Conservation (phyloP, 2,329 filamentous ascomycete genomes). For the Colletotrichum liriopes region DNA sequence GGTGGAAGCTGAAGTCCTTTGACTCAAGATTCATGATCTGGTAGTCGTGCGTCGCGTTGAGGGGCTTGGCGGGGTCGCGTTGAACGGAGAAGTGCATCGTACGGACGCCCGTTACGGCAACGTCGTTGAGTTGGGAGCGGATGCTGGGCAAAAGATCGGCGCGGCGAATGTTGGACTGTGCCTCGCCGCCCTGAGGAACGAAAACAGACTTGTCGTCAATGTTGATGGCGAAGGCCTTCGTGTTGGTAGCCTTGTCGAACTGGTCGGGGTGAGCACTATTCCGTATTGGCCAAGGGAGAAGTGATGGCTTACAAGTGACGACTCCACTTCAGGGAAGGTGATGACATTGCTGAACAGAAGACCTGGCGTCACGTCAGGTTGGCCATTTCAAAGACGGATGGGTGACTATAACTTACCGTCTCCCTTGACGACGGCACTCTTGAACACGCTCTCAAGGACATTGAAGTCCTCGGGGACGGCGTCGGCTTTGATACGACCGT, state of each 20-base stretch:
- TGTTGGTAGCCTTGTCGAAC: slow-evolving; percentile 43
- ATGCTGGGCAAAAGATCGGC: slow-evolving; percentile 60
- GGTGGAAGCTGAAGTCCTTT: slow-evolving; percentile 41
- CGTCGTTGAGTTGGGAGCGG: slow-evolving; percentile 55
- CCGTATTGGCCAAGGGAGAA: fast-evolving
- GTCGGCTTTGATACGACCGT: slow-evolving; percentile 44
- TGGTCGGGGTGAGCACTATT: neutral
- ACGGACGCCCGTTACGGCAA: slow-evolving; percentile 59
- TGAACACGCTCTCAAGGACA: slow-evolving; percentile 45
- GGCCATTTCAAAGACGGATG: too few species aligned
- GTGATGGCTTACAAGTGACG: slow-evolving; percentile 32
- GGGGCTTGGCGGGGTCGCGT: slow-evolving; percentile 55
- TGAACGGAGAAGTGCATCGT: slow-evolving; percentile 64
- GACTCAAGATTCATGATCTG: slow-evolving; percentile 48
- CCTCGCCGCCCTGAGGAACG: slow-evolving; percentile 50
- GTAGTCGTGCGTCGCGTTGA: slow-evolving; percentile 65
- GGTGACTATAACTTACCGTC: slow-evolving; percentile 37
- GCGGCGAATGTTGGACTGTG: slow-evolving; percentile 62
- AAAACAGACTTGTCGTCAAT: slow-evolving; percentile 61
- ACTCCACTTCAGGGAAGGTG: slow-evolving; percentile 38
- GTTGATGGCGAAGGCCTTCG: slow-evolving; percentile 45
- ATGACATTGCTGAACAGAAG: slow-evolving; percentile 42
- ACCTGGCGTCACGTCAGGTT: slow-evolving; percentile 4
- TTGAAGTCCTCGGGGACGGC: slow-evolving; percentile 45
- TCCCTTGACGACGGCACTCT: slow-evolving; percentile 48